Base-by-base conservation (phyloP, 75 land plant species). In the Picea glauca region DNA sequence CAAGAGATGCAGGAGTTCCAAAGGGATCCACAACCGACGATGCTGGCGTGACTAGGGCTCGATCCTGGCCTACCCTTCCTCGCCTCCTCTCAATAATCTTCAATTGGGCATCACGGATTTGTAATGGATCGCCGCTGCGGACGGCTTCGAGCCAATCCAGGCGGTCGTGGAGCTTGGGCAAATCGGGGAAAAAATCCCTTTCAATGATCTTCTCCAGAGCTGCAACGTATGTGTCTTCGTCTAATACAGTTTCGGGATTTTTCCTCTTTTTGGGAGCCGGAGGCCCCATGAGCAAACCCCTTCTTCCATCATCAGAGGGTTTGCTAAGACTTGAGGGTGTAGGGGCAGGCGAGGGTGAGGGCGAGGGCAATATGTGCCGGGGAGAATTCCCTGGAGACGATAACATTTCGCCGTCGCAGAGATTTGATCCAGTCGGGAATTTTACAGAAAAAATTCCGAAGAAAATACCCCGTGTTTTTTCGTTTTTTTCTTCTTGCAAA, bases 91-190 rank as follows among this genome's bases (percentile, higher is more conserved):
- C 94, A 23, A 93, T 82, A 85, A 97, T 97, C 84, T 95, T 95
- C 83, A 98, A 78, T 88, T 98, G 99, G 30, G 89, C 90, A 38
- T 98, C 99, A 9, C 96, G 89, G 76, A 98, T 93, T 15, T 80
- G 82, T 3, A 98, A 65, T 4, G 99, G 98, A 60, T 98, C 99
- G 2, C 93, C 91, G 64, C 84, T 85, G 23, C 94, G 84, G 33
- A 90, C 90, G 2, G 99, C 99, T 83, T 95, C 91, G 38, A 98
- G 89, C 96, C 96, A 95, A 32, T 98, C 99, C 77, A 95, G 86
- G 46, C 98, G 92, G 70, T 98, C 95, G 35, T 93, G 94, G 56
- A 98, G 94, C 87, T 91, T 93, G 15, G 98, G 96, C 38, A 98
- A 87, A 78, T 95, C 96, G 54, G 99, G 98, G 77, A 95, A 98